Percentiles rank a stretch among this genome's conserved stretches.
Evolutionary conservation across 257 asterid species (phyloP).

Genomic region (Fraxinus anomala): DNA sequence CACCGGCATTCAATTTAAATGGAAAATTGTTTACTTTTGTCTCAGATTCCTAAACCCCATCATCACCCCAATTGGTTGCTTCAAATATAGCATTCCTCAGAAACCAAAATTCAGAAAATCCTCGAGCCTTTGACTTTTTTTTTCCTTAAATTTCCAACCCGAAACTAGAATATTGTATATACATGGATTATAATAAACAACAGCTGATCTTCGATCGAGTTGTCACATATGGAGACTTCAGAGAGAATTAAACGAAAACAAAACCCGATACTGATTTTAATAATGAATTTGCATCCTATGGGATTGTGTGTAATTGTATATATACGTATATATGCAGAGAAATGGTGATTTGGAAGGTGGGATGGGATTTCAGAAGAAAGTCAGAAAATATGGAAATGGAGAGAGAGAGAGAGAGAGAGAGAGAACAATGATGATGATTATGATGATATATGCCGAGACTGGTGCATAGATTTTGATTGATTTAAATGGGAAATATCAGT

Average conservation of each 20-base stretch:
- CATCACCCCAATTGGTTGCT: conserved; percentile 37
- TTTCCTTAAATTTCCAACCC: background rate
- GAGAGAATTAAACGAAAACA: conserved; percentile 4
- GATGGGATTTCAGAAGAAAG: background rate
- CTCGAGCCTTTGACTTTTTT: background rate
- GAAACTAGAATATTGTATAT: background rate
- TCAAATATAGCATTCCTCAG: conserved; percentile 41
- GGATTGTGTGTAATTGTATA: background rate
- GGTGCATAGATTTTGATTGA: background rate
- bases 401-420: background rate
- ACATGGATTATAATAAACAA: conserved; percentile 1
- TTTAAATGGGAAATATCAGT: background rate
- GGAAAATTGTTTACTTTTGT: conserved; percentile 14
- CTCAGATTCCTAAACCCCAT: conserved; percentile 29
- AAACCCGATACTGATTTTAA: background rate
- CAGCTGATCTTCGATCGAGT: conserved; percentile 16
- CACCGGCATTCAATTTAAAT: conserved; percentile 44
- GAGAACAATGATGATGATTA: conserved; percentile 8
- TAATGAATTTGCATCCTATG: background rate
- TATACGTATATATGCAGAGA: background rate
- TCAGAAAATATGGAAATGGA: background rate
- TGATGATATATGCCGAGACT: conserved; percentile 3
- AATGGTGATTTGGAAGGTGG: background rate
- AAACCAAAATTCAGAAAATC: conserved; percentile 17
- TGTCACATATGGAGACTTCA: background rate